Base-by-base conservation (phyloP, 1,284 basidiomycete genomes). In the Trichosporon sp. region DNA sequence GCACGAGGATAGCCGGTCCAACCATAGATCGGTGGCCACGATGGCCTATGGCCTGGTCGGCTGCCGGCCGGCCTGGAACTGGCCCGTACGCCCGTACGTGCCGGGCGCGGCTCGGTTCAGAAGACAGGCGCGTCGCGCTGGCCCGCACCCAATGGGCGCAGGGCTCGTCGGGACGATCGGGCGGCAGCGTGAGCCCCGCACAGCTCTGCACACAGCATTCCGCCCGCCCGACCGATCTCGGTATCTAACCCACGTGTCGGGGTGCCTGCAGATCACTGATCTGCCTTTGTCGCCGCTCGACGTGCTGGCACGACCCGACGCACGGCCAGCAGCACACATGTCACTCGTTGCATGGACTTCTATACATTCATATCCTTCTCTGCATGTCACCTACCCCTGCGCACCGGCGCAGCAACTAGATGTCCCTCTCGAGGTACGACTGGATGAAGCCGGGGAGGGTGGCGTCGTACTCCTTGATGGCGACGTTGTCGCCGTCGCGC, bases 391-490 rank as follows among this genome's bases (percentile, higher is more conserved):
- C 1, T 13, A 1, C 3, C 27, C 27, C 27, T 60, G n/a, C n/a
- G n/a, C n/a, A n/a, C n/a, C n/a, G n/a, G n/a, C n/a, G n/a, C n/a
- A n/a, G n/a, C n/a, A n/a, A n/a, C n/a, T 15, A 72, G 18, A 72
- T 70, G 21, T 44, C 60, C 21, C 71, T 65, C 67, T 72, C 69
- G 27, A 72, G 67, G 65, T 70, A 72, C 32, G 65, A 67, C 63
- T 65, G 56, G 23, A 72, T 70, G 27, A 72, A 58, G 5, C 71
- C 71, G 7, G 66, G 60, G n/a, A 70, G 69, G 23, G 63, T 63
- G 9, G 69, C 44, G 2, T 64, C 34, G 67, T 72, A 72, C 65
- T 72, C 71, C 67, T 65, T 65, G 63, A 72, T 63, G 18, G 34
- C 47, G 23, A 72, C 71, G 31, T 70, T 64, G 44, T 67, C 67